phyloP scores from a whole-genome alignment of 148 eudicot species.

The Vaccinium vitisidaea region DNA sequence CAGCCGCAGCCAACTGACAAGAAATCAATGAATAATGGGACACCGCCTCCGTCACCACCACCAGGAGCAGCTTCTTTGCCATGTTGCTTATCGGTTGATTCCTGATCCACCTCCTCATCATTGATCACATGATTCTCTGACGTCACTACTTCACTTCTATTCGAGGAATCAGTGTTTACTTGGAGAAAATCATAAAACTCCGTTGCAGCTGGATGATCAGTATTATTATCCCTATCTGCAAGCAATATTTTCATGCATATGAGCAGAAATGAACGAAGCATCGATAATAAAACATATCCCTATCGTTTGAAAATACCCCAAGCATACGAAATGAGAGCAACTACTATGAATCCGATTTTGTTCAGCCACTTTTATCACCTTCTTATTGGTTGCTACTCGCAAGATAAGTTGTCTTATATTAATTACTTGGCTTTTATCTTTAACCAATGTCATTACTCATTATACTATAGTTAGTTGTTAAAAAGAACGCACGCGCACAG shows the following conservation, averaged over 20 bases:
- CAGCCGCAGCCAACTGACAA: conserved; percentile 13
- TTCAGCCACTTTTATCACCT: too few relatives aligned
- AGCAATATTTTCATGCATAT: background rate
- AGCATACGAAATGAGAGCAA: too few relatives aligned
- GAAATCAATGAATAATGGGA: conserved; percentile 22
- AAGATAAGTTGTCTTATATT: too few relatives aligned
- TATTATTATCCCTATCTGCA: background rate
- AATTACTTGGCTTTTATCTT: too few relatives aligned
- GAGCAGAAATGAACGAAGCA: background rate
- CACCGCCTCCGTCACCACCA: too few relatives aligned
- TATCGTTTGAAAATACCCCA: background rate
- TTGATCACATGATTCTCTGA: conserved; percentile 17
- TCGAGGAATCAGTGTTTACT: conserved; percentile 30
- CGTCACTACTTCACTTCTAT: conserved; percentile 30
- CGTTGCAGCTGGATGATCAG: background rate
- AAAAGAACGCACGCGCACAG: too few relatives aligned
- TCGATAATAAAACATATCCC: background rate
- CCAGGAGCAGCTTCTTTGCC: background rate
- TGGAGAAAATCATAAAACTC: conserved; percentile 44
- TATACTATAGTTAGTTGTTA: too few relatives aligned
- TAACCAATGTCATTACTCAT: too few relatives aligned
- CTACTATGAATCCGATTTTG: too few relatives aligned
- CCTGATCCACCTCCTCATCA: conserved; percentile 30
- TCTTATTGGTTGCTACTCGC: too few relatives aligned
- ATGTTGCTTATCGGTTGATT: background rate